A percentile compares a stretch with the other conserved stretches of the same genome.
Evolutionary conservation across 2,329 filamentous ascomycete genomes (phyloP).

Genomic region (Pseudogymnoascus sp.): DNA sequence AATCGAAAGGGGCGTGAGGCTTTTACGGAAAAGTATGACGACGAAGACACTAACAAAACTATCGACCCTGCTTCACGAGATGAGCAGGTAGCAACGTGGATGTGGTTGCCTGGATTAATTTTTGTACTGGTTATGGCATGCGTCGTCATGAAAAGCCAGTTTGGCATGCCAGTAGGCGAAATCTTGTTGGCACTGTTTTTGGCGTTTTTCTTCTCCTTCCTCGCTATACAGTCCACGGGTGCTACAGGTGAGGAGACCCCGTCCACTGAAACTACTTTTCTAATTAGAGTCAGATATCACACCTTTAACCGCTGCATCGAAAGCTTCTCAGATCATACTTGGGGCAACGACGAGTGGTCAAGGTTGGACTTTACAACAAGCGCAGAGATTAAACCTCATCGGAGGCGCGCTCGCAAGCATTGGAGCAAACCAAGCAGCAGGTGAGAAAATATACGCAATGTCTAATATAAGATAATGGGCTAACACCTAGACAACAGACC

Average conservation of each 20-base stretch:
- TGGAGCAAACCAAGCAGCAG: conserved; percentile 1
- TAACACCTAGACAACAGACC: neutral
- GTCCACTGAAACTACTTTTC: neutral
- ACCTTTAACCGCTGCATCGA: neutral
- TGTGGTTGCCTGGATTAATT: neutral
- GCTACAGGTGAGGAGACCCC: neutral
- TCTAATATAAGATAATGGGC: neutral
- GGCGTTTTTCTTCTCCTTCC: conserved; percentile 2
- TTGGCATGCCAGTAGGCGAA: neutral
- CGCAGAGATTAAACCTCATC: neutral
- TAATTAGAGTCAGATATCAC: neutral
- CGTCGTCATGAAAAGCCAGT: neutral
- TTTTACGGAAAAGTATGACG: neutral
- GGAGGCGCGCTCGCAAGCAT: neutral
- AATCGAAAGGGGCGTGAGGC: neutral
- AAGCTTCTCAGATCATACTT: conserved; percentile 5
- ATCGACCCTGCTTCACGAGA: neutral
- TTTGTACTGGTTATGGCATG: neutral
- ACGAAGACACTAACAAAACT: neutral
- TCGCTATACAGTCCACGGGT: conserved; percentile 1
- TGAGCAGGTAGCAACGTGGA: neutral
- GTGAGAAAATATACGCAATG: neutral
- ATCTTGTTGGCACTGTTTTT: neutral
- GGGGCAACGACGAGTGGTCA: conserved; percentile 2
- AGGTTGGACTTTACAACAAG: neutral